Evolutionary conservation across 345 rosid genomes (phyloP), one percentile per base, ranked within the genome.

Genomic region (Excoecaria agallocha): DNA sequence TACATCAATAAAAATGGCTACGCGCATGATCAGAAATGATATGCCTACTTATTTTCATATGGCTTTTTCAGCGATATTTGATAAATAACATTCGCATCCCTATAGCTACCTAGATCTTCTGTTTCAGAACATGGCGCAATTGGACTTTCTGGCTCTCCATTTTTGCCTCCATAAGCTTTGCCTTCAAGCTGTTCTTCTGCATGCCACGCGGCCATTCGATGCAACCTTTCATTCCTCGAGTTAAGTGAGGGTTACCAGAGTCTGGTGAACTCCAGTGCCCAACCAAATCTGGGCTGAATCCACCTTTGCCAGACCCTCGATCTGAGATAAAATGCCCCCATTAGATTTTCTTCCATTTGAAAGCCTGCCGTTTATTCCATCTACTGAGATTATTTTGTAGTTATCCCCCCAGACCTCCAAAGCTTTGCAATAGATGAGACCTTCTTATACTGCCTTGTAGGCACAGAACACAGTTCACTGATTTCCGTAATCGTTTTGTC

Each of bases 251-350:
- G 76, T 88, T 86, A 60, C 85, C 89, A 0, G 88, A 81, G 56
- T 95, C 98, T 0, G 97, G 96, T 1, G 94, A 90, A 78, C 92
- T 91, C 97, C 98, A 93, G 39, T 90, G 92, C 69, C 83, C 96
- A 39, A 67, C 76, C 54, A 83, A 78, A 70, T 91, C 93, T 8
- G 83, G 92, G 74, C 95, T 86, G 45, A 84, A 76, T 65, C 78
- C 93, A 16, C 85, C 90, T 79, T 88, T 89, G 24, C 88, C 85
- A 8, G 90, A 89, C 0, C 86, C 90, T 45, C 70, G 78, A 57
- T 95, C 98, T 0, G 89, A 62, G 97, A 91, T 65, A 78, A 37
- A 43, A 87, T 57, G n/a, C 85, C 79, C 70, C 73, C 91, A 30
- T 88, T 89, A 38, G 93, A 85, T 80, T 85, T 87, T 78, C 90